Evolutionary conservation across 148 eudicot genomes (phyloP), one percentile per base, ranked within the genome.

Genomic region (Agrostemma githago): DNA sequence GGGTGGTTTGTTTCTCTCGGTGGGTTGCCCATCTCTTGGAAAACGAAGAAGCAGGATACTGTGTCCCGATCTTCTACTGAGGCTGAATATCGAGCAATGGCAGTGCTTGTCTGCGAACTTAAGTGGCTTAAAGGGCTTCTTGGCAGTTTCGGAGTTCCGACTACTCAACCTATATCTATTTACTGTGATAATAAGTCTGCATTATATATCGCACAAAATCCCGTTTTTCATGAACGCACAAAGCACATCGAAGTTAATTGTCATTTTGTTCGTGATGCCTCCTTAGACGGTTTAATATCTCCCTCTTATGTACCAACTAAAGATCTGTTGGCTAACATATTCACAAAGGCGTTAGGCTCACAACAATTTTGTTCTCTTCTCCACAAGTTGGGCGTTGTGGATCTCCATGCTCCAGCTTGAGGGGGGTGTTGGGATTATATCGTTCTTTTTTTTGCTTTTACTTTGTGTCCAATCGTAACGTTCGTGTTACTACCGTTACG

Each of bases 81-180:
- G 6, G 61, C 38, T 20, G 38, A 48, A 48, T 70, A 70, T 48
- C 34, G 73, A 6, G 7, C 56, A 3, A 70, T 70, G 69, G 69
- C 44, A n/a, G 1, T 7, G 46, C 6, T 43, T 43, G 8, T 43
- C 46, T 43, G 5, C 5, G 46, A 43, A 43, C 8, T 38, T 6
- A 65, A 65, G 5, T 65, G 44, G 69, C 1, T 14, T 65, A 2
- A 65, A 65, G 38, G 37, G 37, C 26, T 21, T 0, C 39, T 62
- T 20, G 37, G 10, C 5, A 5, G 38, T 62, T 21, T 62, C 2
- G 66, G 39, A 6, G 37, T 63, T 12, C 0, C 12, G 1, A 16
- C 3, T 63, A 41, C 42, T 3, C 15, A 1, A 2, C 41, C 41
- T 7, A 63, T 63, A 16, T 0, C 1, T 11, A 3, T 63, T 2